Percentiles rank a stretch among this genome's conserved stretches.
Evolutionary conservation across 192 early-diverging fungal genomes (phyloP).

Genomic region (Dissophora globulifera): DNA sequence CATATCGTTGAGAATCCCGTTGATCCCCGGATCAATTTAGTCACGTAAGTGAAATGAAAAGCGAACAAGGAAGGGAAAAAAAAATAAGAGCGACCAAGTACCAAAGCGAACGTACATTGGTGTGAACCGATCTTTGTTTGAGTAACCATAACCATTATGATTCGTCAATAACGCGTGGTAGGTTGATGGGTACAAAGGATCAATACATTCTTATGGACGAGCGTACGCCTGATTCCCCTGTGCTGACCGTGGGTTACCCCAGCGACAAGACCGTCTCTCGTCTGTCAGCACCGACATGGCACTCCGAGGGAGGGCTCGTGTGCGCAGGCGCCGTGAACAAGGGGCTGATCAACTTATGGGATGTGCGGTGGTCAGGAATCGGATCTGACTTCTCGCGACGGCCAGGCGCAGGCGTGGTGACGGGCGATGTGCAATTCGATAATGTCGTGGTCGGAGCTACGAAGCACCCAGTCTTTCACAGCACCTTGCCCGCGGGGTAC

Average conservation of each 20-base stretch:
- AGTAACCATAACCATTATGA: no score
- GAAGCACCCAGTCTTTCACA: constrained; percentile 11
- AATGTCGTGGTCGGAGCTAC: neutral
- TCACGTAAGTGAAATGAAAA: constrained; percentile 28
- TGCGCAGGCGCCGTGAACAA: constrained; percentile 6
- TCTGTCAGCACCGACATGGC: constrained; percentile 27
- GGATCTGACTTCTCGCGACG: neutral
- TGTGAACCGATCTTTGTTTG: no score
- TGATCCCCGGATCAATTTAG: constrained; percentile 24
- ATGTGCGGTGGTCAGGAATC: constrained; percentile 37
- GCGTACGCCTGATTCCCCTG: neutral
- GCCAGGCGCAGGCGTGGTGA: constrained; percentile 16
- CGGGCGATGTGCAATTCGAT: constrained; percentile 11
- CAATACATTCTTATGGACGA: constrained; percentile 32
- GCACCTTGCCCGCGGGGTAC: neutral
- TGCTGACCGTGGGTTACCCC: constrained; percentile 3
- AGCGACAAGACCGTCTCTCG: neutral
- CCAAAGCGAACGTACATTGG: no score
- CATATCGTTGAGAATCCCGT: constrained; percentile 29
- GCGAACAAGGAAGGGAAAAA: no score
- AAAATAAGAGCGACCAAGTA: no score
- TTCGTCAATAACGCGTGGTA: no score
- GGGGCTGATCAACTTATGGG: constrained; percentile 28
- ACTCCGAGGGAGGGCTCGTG: constrained; percentile 35
- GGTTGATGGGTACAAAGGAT: neutral